These are phyloP conservation scores for Monsonia emarginata DNA, from an alignment of 441 rosid species.

Conservation along the genomic window DNA sequence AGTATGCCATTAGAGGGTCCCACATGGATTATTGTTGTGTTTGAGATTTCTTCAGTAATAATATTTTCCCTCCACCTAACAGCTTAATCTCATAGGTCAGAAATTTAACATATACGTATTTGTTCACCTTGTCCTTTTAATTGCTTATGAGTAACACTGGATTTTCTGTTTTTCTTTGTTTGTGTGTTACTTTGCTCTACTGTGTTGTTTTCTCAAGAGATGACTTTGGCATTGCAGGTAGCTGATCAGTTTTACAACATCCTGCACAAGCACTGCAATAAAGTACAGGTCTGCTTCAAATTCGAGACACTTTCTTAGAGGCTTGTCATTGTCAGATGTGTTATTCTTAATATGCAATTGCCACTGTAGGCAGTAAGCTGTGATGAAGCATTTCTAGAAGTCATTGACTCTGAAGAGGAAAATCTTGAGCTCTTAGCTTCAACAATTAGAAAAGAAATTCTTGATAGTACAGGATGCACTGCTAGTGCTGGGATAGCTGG, in stretches of 20 bases:
- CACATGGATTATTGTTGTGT: slow-evolving; percentile 8
- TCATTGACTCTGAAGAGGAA: slow-evolving; percentile 35
- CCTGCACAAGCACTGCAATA: slow-evolving; percentile 68
- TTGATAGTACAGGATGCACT: slow-evolving; percentile 71
- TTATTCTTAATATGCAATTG: slow-evolving; percentile 15
- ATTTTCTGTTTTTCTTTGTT: neutral
- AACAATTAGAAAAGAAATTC: slow-evolving; percentile 61
- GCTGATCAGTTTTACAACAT: slow-evolving; percentile 81
- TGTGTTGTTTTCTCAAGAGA: neutral
- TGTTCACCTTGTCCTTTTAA: neutral
- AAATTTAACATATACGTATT: neutral
- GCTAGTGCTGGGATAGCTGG: slow-evolving; percentile 84
- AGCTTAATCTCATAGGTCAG: neutral
- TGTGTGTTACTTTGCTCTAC: neutral
- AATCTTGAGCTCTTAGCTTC: slow-evolving; percentile 62
- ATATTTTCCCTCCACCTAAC: neutral
- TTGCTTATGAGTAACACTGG: neutral
- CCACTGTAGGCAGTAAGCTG: slow-evolving; percentile 77
- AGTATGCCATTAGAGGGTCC: slow-evolving; percentile 10
- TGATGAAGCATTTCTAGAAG: slow-evolving; percentile 87
- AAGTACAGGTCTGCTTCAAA: slow-evolving; percentile 67
- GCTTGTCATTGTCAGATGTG: slow-evolving; percentile 5
- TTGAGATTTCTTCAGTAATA: neutral
- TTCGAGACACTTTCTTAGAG: slow-evolving; percentile 14
- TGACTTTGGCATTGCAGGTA: slow-evolving; percentile 40